Base-by-base conservation (phyloP, 768 basidiomycete species). In the Tylopilus balloui region DNA sequence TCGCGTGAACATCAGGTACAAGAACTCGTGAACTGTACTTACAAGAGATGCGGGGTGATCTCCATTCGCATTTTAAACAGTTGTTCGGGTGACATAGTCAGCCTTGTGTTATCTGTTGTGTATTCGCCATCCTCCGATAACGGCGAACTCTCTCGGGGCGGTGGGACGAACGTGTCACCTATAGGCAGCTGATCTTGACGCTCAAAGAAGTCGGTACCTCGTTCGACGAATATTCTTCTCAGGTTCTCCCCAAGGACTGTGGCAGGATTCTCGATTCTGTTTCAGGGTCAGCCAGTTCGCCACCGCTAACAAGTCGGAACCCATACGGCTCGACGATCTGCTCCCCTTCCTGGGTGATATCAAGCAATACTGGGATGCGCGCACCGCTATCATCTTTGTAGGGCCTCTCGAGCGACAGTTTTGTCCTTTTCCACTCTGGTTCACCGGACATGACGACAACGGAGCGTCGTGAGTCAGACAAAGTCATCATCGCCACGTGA, bases 301-400 rank as follows among this genome's bases (percentile, higher is more conserved):
- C 25, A 1, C 12, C 10, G n/a, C 40, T 50, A 24, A 37, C 21
- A 23, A 38, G 47, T 31, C 38, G 37, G 43, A 25, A 55, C 53
- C 40, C 84, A 58, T 71, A 90, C 89, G 83, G 76, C 71, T 91
- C 86, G 51, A 83, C 82, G 40, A 86, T 69, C 45, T 79, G 77
- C 53, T 81, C 75, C 32, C 88, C 86, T 36, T 88, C 83, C 21
- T 77, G 73, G 7, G 78, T 75, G 47, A 92, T 86, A 59, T 92
- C 88, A 23, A 77, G 68, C 24, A 92, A 68, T 6, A 73, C 71
- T 21, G 79, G 84, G 24, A 91, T 78, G 9, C 61, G 73, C 38
- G 78, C 71, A 8, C 86, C 88, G 31, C 76, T 67, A 55, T 92
- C 88, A 59, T 89, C 84, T 65, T 84, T 89, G 71, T 90, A 90